Percentiles rank a stretch among this genome's conserved stretches.
Evolutionary conservation across 495 filamentous ascomycete genomes (phyloP).

Genomic region (Penicillium malachiteum): DNA sequence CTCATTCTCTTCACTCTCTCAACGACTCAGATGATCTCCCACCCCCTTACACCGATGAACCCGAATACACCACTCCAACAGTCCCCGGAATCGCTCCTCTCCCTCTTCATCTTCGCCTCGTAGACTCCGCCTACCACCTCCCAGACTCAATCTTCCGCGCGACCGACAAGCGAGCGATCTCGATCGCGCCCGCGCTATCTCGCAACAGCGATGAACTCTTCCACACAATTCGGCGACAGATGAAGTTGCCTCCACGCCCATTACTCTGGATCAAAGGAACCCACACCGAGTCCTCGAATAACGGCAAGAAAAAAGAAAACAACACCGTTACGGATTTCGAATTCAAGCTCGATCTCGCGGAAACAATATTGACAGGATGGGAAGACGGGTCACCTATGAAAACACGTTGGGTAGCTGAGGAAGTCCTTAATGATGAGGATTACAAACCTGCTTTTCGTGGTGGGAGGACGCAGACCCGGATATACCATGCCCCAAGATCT

Average conservation of each 20-base stretch:
- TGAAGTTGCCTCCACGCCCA: conserved; percentile 36
- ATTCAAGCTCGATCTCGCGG: conserved; percentile 37
- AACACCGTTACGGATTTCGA: conserved; percentile 38
- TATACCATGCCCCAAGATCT: conserved; percentile 18
- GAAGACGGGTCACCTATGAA: conserved; percentile 11
- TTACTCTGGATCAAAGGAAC: conserved; percentile 33
- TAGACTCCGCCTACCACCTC: conserved; percentile 24
- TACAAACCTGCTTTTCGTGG: conserved; percentile 31
- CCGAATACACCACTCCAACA: conserved; percentile 12
- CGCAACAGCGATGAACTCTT: conserved; percentile 23
- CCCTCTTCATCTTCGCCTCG: neutral
- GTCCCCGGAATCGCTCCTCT: neutral
- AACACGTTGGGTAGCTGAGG: conserved; percentile 16
- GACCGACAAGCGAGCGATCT: conserved; percentile 20
- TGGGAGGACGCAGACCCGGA: conserved; percentile 20
- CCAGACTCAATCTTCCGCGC: conserved; percentile 13
- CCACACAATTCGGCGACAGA: conserved; percentile 28
- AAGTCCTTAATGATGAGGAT: conserved; percentile 29
- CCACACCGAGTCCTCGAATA: conserved; percentile 28
- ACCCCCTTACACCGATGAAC: conserved; percentile 27
- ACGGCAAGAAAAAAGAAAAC: conserved; percentile 31
- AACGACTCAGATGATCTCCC: conserved; percentile 17
- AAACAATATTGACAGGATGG: conserved; percentile 34
- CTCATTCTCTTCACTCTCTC: conserved; percentile 26
- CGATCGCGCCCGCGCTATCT: conserved; percentile 27